phyloP scores from a whole-genome alignment of 140 eudicot species.

The Flaveria floridana region DNA sequence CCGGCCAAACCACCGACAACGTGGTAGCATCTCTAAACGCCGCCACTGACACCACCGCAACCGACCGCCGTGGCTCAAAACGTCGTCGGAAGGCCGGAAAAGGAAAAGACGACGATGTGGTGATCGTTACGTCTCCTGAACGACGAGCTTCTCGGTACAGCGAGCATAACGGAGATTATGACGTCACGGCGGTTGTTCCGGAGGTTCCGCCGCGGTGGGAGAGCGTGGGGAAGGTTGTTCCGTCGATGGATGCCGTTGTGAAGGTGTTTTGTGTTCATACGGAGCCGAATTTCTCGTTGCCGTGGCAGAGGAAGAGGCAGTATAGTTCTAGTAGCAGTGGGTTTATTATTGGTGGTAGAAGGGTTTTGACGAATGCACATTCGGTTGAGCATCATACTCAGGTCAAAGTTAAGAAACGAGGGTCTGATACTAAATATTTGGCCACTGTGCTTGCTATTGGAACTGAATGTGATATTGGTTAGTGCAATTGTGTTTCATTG shows the following conservation, averaged over 20 bases:
- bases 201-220: constrained; percentile 42
- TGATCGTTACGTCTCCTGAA: constrained; percentile 41
- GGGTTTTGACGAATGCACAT: constrained; percentile 75
- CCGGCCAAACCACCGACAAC: constrained; percentile 28
- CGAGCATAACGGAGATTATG: constrained; percentile 38
- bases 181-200: constrained; percentile 18
- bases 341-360: constrained; percentile 52
- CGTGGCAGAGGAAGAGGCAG: constrained; percentile 73
- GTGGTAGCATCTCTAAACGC: constrained; percentile 18
- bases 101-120: constrained; percentile 16
- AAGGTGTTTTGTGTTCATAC: constrained; percentile 73
- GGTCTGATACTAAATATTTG: constrained; percentile 62
- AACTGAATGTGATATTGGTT: constrained; percentile 75
- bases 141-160: constrained; percentile 31
- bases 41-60: constrained; percentile 15
- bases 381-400: constrained; percentile 75
- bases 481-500: background rate
- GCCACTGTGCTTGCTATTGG: constrained; percentile 70
- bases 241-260: constrained; percentile 74
- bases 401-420: constrained; percentile 64
- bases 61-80: constrained; percentile 39
- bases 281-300: constrained; percentile 63
- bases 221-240: constrained; percentile 42
- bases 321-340: constrained; percentile 74
- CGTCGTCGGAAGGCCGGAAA: constrained; percentile 36